A percentile compares a stretch with the other conserved stretches of the same genome.
phyloP scores from a whole-genome alignment of 164 flowering plant genomes.

The Hamamelis virginiana region DNA sequence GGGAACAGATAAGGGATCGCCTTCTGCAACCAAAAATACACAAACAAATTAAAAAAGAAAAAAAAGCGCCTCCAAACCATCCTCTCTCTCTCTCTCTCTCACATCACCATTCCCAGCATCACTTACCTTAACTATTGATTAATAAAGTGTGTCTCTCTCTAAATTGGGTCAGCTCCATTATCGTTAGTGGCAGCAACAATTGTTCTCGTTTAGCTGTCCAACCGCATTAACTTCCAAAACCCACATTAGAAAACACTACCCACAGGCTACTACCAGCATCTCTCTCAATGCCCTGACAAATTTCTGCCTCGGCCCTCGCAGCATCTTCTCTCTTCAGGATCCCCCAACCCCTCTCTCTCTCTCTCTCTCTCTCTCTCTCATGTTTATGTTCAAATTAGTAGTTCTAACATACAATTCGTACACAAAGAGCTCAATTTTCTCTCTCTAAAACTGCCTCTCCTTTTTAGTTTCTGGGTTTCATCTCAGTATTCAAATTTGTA shows the following conservation, averaged over 20 bases:
- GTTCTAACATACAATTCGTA: no score
- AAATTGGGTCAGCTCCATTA: background rate
- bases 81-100: no score
- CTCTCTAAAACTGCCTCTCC: background rate
- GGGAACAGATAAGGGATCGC: no score
- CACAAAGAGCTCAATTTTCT: background rate
- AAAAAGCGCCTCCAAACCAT: no score
- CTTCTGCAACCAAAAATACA: no score
- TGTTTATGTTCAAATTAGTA: no score
- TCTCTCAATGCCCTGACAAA: background rate
- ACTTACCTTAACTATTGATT: no score
- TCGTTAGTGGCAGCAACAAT: background rate
- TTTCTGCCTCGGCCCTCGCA: background rate
- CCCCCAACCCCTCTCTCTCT: conserved; percentile 5
- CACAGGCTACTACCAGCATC: background rate
- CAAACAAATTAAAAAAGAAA: no score
- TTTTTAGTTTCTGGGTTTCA: background rate
- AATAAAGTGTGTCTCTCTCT: no score
- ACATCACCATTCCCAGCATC: no score
- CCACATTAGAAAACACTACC: background rate
- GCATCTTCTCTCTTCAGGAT: conserved; percentile 7
- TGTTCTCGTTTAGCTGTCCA: background rate
- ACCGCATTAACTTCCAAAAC: no score
- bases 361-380: conserved; percentile 2
- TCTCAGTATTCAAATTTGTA: no score